Conservation (phyloP, 768 basidiomycete genomes). For the Tylopilus felleus region DNA sequence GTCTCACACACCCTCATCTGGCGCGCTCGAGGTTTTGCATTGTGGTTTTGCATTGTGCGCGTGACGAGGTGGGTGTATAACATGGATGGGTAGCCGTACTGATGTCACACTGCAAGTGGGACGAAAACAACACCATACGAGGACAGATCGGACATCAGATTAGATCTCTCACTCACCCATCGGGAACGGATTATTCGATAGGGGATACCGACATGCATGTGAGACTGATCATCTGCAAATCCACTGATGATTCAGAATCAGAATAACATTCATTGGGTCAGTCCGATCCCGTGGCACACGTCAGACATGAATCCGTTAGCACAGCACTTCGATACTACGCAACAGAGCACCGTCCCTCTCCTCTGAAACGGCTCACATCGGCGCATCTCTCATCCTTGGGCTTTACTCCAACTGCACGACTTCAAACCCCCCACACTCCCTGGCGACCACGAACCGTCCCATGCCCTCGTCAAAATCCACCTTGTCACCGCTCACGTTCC, state of each 20-base stretch:
- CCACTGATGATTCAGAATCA: background rate
- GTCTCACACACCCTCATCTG: background rate
- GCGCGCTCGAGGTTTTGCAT: slow-evolving; percentile 3
- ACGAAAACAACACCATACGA: background rate
- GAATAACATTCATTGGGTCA: background rate
- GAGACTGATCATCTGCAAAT: background rate
- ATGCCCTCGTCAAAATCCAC: slow-evolving; percentile 32
- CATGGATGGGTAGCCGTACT: background rate
- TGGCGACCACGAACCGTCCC: slow-evolving; percentile 30
- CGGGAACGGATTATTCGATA: background rate
- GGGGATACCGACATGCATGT: background rate
- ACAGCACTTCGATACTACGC: background rate
- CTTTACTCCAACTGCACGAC: slow-evolving; percentile 22
- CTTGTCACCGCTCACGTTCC: slow-evolving; percentile 8
- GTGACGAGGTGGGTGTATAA: background rate
- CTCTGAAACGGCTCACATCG: background rate
- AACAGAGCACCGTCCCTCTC: background rate
- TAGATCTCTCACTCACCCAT: background rate
- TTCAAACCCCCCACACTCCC: slow-evolving; percentile 24
- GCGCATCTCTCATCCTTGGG: no score
- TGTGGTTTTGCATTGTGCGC: background rate
- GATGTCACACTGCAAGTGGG: background rate
- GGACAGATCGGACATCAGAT: slow-evolving; percentile 1
- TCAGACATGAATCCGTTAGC: background rate
- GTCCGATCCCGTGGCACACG: background rate